phyloP scores from a whole-genome alignment of 2,329 filamentous ascomycete genomes.

The Lasiodiplodia sp. region DNA sequence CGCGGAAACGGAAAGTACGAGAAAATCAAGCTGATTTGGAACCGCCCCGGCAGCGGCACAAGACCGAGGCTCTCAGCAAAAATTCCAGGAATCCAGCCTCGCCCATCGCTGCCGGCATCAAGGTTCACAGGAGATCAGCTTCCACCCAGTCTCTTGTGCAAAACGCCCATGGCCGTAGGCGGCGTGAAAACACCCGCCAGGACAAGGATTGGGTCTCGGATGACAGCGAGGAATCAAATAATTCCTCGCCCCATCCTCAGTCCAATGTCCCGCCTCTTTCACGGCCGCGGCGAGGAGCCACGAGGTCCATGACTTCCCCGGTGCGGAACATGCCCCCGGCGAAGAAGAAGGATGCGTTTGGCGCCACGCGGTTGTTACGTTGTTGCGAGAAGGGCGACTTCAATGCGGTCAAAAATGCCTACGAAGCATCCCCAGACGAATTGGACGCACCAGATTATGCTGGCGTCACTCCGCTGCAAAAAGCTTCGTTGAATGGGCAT shows the following conservation, averaged over 20 bases:
- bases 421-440: constrained; percentile 83
- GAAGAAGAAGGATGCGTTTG: constrained; percentile 90
- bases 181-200: constrained; percentile 42
- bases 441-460: constrained; percentile 91
- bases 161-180: constrained; percentile 42
- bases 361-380: constrained; percentile 87
- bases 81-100: constrained; percentile 40
- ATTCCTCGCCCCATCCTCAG: constrained; percentile 46
- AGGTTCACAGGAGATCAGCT: constrained; percentile 48
- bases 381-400: constrained; percentile 88
- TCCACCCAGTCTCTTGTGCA: constrained; percentile 46
- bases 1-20: constrained; percentile 50
- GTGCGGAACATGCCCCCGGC: constrained; percentile 73
- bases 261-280: constrained; percentile 55
- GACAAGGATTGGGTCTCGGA: constrained; percentile 41
- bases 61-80: constrained; percentile 44
- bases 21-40: constrained; percentile 45
- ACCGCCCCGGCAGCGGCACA: constrained; percentile 49
- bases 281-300: constrained; percentile 62
- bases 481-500: constrained; percentile 86
- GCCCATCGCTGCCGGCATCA: constrained; percentile 43
- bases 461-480: constrained; percentile 94
- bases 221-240: constrained; percentile 30
- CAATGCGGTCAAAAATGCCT: constrained; percentile 75
- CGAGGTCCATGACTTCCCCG: constrained; percentile 61